A percentile compares a stretch with the other conserved stretches of the same genome.
Evolutionary conservation across 495 filamentous ascomycete species (phyloP).

Genomic region (Aspergillus olivimuriae): DNA sequence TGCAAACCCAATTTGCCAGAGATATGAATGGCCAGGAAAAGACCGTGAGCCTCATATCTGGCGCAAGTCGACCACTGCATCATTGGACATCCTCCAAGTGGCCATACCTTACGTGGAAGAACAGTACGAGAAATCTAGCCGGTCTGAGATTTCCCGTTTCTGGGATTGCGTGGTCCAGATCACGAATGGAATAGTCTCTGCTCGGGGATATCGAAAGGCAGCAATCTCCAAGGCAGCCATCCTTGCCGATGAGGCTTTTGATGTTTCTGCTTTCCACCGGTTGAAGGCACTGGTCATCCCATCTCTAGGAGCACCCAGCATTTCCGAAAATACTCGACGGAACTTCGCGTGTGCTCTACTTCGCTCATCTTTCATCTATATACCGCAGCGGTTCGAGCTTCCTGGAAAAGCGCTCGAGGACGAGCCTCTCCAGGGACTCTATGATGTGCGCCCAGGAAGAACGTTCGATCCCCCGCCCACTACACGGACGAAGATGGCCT

Average conservation of each 20-base stretch:
- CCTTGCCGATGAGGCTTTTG: slow-evolving; percentile 58
- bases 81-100: slow-evolving; percentile 60
- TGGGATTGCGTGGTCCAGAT: slow-evolving; percentile 37
- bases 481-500: slow-evolving; percentile 63
- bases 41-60: slow-evolving; percentile 59
- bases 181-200: slow-evolving; percentile 36
- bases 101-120: slow-evolving; percentile 56
- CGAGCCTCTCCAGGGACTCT: slow-evolving; percentile 55
- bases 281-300: slow-evolving; percentile 70
- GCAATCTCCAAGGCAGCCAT: slow-evolving; percentile 23
- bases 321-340: slow-evolving; percentile 62
- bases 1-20: slow-evolving; percentile 59
- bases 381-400: slow-evolving; percentile 58
- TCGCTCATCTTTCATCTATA: slow-evolving; percentile 73
- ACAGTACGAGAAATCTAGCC: slow-evolving; percentile 29
- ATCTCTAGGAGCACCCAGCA: slow-evolving; percentile 54
- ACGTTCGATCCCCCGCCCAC: slow-evolving; percentile 63
- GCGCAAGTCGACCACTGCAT: slow-evolving; percentile 67
- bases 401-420: slow-evolving; percentile 39
- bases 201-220: slow-evolving; percentile 25
- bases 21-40: slow-evolving; percentile 64
- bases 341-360: slow-evolving; percentile 74
- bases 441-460: slow-evolving; percentile 58
- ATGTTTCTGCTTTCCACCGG: slow-evolving; percentile 65
- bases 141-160: slow-evolving; percentile 29